Evolutionary conservation across 768 basidiomycete genomes (phyloP), one percentile per base, ranked within the genome.

Genomic region (Kwoniella newhampshirensis): DNA sequence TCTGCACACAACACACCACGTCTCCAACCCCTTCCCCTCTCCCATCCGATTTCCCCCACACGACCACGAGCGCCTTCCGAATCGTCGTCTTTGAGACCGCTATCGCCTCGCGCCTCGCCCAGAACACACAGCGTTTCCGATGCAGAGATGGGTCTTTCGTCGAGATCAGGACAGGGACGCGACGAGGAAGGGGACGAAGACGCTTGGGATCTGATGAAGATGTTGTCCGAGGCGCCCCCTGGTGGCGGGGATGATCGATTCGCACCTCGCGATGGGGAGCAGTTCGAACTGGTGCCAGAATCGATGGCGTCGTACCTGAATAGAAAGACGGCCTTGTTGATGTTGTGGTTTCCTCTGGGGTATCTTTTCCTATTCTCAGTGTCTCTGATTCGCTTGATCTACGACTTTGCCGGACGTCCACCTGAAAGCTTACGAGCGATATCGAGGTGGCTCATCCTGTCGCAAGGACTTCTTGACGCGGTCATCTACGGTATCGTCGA

Each of bases 401-500:
- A 71, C 54, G 72, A 74, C 47, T 71, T 75, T 41, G 52, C 50
- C 1, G 63, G 64, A 4, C 35, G 47, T n/a, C 68, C 73, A 1
- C 68, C 70, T 7, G 59, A 51, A 0, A 52, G 50, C 0, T 54
- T 77, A 1, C 41, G 71, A 30, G 77, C 75, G 0, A 50, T 77
- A n/a, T 75, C 75, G 3, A 58, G 75, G 47, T 77, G 77, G 77
- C 67, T 75, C 51, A 60, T 77, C 23, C 67, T 75, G 25, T 57
- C 73, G n/a, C 75, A 77, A 57, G 76, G 77, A 12, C 46, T 76
- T 1, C 59, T 76, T 1, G 77, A 77, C 45, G 77, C 77, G 2
- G 6, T 76, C 41, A 77, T 77, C 56, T 77, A 77, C 44, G 77
- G 77, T 23, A 39, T 75, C 13, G 72, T 77, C 35, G 77, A 77